Evolutionary conservation across 1,139 yeast species (phyloP), one percentile per base, ranked within the genome.

Genomic region (Candida mesenterica): DNA sequence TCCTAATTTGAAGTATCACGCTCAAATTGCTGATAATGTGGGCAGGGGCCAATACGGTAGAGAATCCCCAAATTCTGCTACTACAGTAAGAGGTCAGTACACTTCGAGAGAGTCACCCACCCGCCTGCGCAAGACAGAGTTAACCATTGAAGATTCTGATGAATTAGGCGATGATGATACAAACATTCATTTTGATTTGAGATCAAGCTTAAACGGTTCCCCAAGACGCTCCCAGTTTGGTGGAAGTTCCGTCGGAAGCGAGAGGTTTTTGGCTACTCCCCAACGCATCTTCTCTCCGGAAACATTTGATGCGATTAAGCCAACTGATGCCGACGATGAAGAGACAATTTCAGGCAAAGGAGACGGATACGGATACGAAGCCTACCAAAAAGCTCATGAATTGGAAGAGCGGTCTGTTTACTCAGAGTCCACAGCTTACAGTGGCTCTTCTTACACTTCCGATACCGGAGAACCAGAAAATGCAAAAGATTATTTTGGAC

Each of bases 61-160:
- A 45, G 89, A 82, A 49, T 82, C 89, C 0, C 92, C 92, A 19
- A 16, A 29, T 5, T 19, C 26, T 2, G 25, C 17, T 8, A 44
- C 45, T 3, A 75, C 82, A 3, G 70, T 79, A 3, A 59, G 82
- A 46, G 72, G 79, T 7, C 72, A 72, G 36, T 80, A 69, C 47
- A 79, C 88, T 1, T 63, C 74, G 16, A 62, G 73, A 45, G 89
- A 82, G 49, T 82, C 89, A 0, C 92, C 92, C 23, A 73, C 68
- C 39, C 74, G 87, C 52, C 69, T 69, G 32, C 65, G 61, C 19
- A 69, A 68, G 34, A 72, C 74, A 3, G 69, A 77, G 10, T 59
- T 78, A 8, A 59, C 74, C 9, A 68, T 75, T 17, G 60, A 68
- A 18, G 71, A 70, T 32, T 72, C 68, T 31, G 68, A 67, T 15